Evolutionary conservation across 257 asterid genomes (phyloP).

Genomic region (Nicotiana noctiflora): DNA sequence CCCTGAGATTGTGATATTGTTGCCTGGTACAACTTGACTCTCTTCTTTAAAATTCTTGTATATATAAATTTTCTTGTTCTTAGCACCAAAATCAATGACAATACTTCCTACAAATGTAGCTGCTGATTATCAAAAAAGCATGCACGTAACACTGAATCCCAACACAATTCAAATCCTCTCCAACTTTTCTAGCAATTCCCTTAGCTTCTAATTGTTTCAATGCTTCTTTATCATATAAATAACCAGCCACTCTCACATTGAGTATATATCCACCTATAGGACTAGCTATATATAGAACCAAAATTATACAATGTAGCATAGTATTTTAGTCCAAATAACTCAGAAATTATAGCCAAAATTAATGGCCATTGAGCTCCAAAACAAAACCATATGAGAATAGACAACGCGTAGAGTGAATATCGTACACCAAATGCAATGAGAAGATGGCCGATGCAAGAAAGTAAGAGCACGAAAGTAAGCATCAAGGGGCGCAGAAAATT

Average conservation of each 20-base stretch:
- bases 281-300: conserved; percentile 25
- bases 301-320: conserved; percentile 32
- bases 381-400: conserved; percentile 41
- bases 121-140: conserved; percentile 25
- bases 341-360: conserved; percentile 41
- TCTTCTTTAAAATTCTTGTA: conserved; percentile 22
- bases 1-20: not conserved
- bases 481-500: conserved; percentile 39
- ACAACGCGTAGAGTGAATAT: conserved; percentile 31
- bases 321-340: conserved; percentile 40
- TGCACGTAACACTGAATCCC: conserved; percentile 32
- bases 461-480: conserved; percentile 32
- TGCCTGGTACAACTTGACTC: not conserved
- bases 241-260: conserved; percentile 34
- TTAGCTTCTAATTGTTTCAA: conserved; percentile 24
- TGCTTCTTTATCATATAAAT: conserved; percentile 36
- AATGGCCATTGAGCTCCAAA: conserved; percentile 60
- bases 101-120: conserved; percentile 22
- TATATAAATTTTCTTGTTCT: conserved; percentile 39
- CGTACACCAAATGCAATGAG: conserved; percentile 45
- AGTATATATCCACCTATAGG: conserved; percentile 38
- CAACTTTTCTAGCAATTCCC: conserved; percentile 23
- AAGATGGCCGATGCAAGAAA: conserved; percentile 44
- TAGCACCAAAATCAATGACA: conserved; percentile 25
- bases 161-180: conserved; percentile 23